Evolutionary conservation across 2,329 filamentous ascomycete species (phyloP).

Genomic region (Colletotrichum musicola): DNA sequence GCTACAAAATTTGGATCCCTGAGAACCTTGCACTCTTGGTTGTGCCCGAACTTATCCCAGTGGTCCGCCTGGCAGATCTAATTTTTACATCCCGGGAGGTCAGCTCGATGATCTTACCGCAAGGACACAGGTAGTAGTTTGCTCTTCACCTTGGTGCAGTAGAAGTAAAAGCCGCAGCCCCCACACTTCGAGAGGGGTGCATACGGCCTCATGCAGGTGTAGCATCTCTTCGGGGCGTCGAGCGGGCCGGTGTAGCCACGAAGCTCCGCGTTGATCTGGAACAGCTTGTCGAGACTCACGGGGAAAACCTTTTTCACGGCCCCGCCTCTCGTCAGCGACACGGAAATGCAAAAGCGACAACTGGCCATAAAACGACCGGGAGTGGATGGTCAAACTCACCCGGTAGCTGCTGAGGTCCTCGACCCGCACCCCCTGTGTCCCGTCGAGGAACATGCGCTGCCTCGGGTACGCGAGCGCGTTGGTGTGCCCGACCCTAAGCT

Average conservation of each 20-base stretch:
- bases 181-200: neutral
- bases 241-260: neutral
- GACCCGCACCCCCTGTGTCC: neutral
- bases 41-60: conserved; percentile 3
- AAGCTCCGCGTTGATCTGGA: neutral
- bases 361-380: no score
- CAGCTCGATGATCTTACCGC: neutral
- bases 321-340: no score
- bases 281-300: neutral
- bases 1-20: neutral
- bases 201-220: neutral
- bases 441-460: neutral
- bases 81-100: neutral
- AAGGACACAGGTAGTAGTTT: neutral
- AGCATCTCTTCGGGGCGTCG: neutral
- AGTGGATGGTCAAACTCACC: neutral
- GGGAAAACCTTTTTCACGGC: neutral
- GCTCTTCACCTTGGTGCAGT: neutral
- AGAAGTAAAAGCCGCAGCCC: conserved; percentile 4
- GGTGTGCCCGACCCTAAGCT: neutral
- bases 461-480: neutral
- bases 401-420: neutral
- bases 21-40: neutral
- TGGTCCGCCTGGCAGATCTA: neutral
- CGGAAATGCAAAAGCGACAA: no score